Conservation (phyloP, 2,329 filamentous ascomycete species). For the Myriosclerotinia duriaeana region DNA sequence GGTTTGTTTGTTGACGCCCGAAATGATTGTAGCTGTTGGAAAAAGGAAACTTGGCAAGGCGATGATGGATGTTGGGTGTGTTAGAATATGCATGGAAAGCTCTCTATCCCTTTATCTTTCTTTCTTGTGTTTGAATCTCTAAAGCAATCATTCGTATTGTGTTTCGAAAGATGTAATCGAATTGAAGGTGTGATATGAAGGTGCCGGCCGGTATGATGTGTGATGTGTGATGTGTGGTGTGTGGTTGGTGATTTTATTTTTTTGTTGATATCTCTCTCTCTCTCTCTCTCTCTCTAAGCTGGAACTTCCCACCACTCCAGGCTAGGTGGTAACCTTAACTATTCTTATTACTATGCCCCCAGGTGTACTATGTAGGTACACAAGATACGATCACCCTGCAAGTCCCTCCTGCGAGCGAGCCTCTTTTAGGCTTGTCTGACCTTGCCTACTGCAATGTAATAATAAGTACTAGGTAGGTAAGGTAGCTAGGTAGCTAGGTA, state of each 20-base stretch:
- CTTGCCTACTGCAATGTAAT: not conserved
- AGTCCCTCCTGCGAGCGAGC: not conserved
- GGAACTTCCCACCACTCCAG: not conserved
- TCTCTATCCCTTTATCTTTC: too few relatives aligned
- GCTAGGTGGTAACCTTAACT: too few relatives aligned
- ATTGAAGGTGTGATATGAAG: not conserved
- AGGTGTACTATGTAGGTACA: too few relatives aligned
- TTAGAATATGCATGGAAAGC: too few relatives aligned
- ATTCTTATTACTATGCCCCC: too few relatives aligned
- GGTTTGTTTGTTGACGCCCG: conserved; percentile 25
- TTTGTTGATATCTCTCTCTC: not conserved
- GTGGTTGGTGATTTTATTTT: not conserved
- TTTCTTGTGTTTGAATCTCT: not conserved
- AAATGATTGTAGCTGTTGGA: conserved; percentile 14
- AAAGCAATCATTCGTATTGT: conserved; percentile 27
- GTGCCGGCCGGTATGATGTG: too few relatives aligned
- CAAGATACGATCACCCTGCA: not conserved
- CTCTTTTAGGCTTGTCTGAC: not conserved
- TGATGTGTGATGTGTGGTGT: too few relatives aligned
- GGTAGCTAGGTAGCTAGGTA: too few relatives aligned
- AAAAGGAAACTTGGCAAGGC: conserved; percentile 22
- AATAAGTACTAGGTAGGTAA: too few relatives aligned
- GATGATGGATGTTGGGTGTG: not conserved
- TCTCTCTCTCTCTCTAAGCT: too few relatives aligned
- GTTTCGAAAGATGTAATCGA: conserved; percentile 26